Base-by-base conservation (phyloP, 805 yeast species). In the Priceomyces castillae region DNA sequence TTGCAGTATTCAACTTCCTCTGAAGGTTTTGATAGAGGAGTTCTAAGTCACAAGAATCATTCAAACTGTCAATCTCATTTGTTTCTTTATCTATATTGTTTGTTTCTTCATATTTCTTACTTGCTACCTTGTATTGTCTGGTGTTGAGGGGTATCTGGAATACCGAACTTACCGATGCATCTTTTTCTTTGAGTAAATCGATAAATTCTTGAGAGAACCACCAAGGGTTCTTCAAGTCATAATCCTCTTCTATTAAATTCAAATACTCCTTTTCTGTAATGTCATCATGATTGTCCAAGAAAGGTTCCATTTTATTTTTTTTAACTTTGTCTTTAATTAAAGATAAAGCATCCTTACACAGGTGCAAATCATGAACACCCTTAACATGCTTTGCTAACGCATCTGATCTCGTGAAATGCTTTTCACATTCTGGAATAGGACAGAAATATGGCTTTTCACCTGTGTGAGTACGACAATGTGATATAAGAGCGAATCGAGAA, bases 391-490 rank as follows among this genome's bases (percentile, higher is more conserved):
- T 77, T 15, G 81, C 74, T 47, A 86, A 68, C 1, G 84, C 86
- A 48, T 80, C 86, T 0, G 81, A 68, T 42, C 84, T 59, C 0
- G 80, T 73, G 54, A 82, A 83, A 36, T 73, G 73, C 47, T 77
- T 72, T 40, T 73, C 75, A 59, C 92, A 85, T 49, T 82, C 86
- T 1, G 86, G 86, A 11, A 82, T 65, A 1, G 77, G 71, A 58
- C 92, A 85, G 51, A 69, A 76, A 50, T 76, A 81, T 28, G 87
- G 87, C 52, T 74, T 74, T 52, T 83, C 86, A 1, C 84, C 82
- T 0, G 85, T 78, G 57, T 85, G 92, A 1, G 78, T 70, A 43
- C 87, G 59, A 50, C 82, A 66, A 55, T 84, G 92, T 0, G 84
- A 70, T 0, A 81, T 67, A 25, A 85, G 66, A 1, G 84, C 82